Conservation (phyloP, 495 filamentous ascomycete species). For the Podospora pseudoanserina region DNA sequence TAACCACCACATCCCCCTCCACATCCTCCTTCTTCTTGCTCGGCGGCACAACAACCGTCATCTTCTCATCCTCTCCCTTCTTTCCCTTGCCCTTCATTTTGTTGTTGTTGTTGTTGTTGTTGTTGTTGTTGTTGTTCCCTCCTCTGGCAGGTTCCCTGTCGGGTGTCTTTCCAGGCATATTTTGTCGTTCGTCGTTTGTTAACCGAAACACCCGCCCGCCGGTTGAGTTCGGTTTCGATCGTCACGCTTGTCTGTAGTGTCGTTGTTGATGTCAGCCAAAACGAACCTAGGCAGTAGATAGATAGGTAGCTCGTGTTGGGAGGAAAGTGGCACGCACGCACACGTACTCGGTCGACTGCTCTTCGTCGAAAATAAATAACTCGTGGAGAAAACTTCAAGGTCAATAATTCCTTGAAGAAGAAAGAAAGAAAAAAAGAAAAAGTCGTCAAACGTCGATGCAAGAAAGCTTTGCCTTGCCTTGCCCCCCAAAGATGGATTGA, state of each 20-base stretch:
- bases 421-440: no score
- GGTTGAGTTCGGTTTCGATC: no score
- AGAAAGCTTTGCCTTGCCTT: neutral
- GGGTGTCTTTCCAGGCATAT: slow-evolving; percentile 61
- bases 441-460: slow-evolving; percentile 8
- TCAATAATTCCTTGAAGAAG: no score
- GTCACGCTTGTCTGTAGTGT: no score
- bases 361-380: neutral
- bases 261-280: no score
- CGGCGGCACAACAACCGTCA: slow-evolving; percentile 82
- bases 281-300: no score
- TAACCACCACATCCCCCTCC: slow-evolving; percentile 65
- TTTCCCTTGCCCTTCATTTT: slow-evolving; percentile 65
- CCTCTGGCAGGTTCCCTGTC: slow-evolving; percentile 70
- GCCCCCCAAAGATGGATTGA: neutral
- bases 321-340: neutral
- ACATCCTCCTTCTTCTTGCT: slow-evolving; percentile 64
- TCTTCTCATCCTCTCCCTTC: slow-evolving; percentile 65
- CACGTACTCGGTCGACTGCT: neutral
- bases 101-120: slow-evolving; percentile 26
- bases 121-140: slow-evolving; percentile 46
- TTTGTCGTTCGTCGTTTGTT: slow-evolving; percentile 6
- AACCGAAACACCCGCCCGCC: no score
- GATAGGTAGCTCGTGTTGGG: neutral
- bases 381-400: neutral